Percentiles rank a stretch among this genome's conserved stretches.
These are phyloP conservation scores for Cryptococcus wingfieldii DNA, from an alignment of 1,284 basidiomycete species.

Conservation along the genomic window DNA sequence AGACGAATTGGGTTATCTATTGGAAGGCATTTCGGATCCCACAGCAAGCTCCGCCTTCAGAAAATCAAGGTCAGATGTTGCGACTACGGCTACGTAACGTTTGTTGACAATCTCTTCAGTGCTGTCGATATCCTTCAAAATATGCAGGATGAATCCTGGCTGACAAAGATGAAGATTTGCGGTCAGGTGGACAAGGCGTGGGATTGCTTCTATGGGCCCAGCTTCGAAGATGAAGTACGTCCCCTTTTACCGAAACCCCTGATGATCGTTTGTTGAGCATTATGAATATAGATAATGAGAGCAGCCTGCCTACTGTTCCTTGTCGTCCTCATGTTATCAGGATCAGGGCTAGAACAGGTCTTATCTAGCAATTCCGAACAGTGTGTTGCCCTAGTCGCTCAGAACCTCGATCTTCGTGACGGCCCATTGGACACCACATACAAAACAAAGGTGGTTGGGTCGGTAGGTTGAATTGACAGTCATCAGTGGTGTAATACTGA, in stretches of 20 bases:
- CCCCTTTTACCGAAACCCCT: background rate
- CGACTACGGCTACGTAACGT: background rate
- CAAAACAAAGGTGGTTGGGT: conserved; percentile 10
- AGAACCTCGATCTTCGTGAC: conserved; percentile 4
- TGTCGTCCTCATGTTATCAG: conserved; percentile 13
- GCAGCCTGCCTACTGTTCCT: conserved; percentile 28
- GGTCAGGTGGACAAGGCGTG: conserved; percentile 40
- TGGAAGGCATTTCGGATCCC: conserved; percentile 32
- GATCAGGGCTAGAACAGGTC: conserved; percentile 17
- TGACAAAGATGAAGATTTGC: conserved; percentile 35
- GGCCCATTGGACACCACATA: conserved; percentile 23
- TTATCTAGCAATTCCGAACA: conserved; percentile 12
- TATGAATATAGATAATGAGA: conserved; percentile 19
- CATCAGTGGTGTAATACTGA: background rate
- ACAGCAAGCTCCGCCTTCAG: conserved; percentile 15
- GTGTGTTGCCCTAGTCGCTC: conserved; percentile 6
- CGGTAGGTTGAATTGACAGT: conserved; percentile 11
- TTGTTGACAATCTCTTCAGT: conserved; percentile 13
- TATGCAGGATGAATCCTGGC: conserved; percentile 37
- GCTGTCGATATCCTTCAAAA: conserved; percentile 38
- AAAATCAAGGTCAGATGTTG: conserved; percentile 27
- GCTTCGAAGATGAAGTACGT: conserved; percentile 23
- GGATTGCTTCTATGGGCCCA: conserved; percentile 11
- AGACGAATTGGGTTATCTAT: conserved; percentile 41
- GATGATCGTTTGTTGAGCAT: background rate